Conservation (phyloP, 1,284 basidiomycete genomes). For the Stygiomarasmius scandens region DNA sequence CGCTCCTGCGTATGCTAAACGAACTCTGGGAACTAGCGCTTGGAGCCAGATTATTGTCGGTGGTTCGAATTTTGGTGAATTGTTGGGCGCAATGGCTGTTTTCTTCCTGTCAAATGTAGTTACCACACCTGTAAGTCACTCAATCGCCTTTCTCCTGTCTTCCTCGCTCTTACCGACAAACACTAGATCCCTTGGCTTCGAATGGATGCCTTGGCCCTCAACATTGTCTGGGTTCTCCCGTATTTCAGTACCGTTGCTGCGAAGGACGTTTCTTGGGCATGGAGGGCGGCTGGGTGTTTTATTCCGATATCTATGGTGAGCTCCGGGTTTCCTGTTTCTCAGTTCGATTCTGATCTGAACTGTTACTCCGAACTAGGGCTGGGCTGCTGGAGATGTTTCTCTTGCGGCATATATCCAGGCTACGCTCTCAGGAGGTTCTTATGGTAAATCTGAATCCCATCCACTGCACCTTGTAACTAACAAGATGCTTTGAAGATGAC, state of each 20-base stretch:
- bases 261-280: conserved; percentile 30
- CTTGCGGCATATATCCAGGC: conserved; percentile 36
- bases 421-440: conserved; percentile 27
- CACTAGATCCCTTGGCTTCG: conserved; percentile 29
- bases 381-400: conserved; percentile 38
- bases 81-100: conserved; percentile 30
- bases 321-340: background rate
- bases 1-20: conserved; percentile 32
- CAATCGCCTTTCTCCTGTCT: too few relatives aligned
- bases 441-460: conserved; percentile 21
- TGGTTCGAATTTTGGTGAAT: conserved; percentile 36
- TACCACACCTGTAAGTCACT: conserved; percentile 26
- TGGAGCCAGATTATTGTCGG: conserved; percentile 38
- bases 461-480: too few relatives aligned
- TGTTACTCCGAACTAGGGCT: conserved; percentile 28
- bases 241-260: conserved; percentile 22
- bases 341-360: background rate
- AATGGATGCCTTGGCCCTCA: conserved; percentile 33
- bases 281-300: conserved; percentile 32
- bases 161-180: too few relatives aligned
- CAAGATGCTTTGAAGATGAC: too few relatives aligned
- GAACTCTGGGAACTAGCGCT: conserved; percentile 28
- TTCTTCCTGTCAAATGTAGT: conserved; percentile 30
- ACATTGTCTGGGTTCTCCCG: conserved; percentile 34
- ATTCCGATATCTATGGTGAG: conserved; percentile 33